Conservation (phyloP, 2,329 filamentous ascomycete species). For the Exophiala lecanii-corni region DNA sequence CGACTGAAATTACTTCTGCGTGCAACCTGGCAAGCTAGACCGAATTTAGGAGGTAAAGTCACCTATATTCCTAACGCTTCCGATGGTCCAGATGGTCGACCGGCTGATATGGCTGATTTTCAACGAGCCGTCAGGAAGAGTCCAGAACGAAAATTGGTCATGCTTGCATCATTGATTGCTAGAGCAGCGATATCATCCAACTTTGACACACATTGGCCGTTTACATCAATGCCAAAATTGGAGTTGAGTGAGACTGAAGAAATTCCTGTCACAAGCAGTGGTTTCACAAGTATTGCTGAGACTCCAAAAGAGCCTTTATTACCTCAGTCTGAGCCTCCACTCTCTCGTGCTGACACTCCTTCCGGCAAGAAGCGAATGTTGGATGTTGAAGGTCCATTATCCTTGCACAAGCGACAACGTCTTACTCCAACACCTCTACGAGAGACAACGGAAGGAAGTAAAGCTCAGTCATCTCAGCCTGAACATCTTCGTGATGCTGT, state of each 20-base stretch:
- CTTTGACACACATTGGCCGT: constrained; percentile 35
- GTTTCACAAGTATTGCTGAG: constrained; percentile 14
- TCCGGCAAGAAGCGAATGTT: constrained; percentile 29
- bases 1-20: constrained; percentile 25
- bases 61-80: constrained; percentile 20
- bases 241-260: constrained; percentile 32
- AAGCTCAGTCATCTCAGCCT: constrained; percentile 19
- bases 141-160: constrained; percentile 19
- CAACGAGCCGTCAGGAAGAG: constrained; percentile 31
- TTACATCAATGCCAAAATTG: constrained; percentile 36
- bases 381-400: constrained; percentile 25
- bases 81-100: constrained; percentile 20
- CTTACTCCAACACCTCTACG: constrained; percentile 35
- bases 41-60: constrained; percentile 22
- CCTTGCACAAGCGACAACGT: constrained; percentile 37
- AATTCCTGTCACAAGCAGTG: constrained; percentile 15
- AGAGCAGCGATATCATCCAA: constrained; percentile 32
- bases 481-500: constrained; percentile 29
- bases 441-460: constrained; percentile 29
- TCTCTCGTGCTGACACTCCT: constrained; percentile 26
- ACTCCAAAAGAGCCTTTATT: constrained; percentile 16
- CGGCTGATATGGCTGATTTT: constrained; percentile 30
- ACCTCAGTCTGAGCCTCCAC: constrained; percentile 18
- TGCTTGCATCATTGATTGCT: constrained; percentile 16
- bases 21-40: constrained; percentile 21